Evolutionary conservation across 225 moss, liverwort and hornwort genomes (phyloP), one percentile per base, ranked within the genome.

Genomic region (Marchantia polymorpha): DNA sequence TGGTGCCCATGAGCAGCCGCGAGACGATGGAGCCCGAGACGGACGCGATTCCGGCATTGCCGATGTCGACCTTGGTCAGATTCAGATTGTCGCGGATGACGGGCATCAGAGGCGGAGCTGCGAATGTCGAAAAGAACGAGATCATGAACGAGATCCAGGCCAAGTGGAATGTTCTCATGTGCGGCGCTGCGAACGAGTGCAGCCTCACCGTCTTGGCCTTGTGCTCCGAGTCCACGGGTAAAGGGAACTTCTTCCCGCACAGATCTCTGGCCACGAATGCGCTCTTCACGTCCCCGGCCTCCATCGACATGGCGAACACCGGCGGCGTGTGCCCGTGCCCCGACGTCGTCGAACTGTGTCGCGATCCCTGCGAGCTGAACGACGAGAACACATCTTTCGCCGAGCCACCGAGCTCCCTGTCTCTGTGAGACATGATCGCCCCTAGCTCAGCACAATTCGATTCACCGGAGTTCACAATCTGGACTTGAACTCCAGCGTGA

Each of bases 81-180:
- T 88, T 82, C 63, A 93, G 76, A 55, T 91, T 93, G 85, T 93
- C 91, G 26, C 93, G 88, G 63, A 93, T 93, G 72, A 93, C 68
- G 68, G 93, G 93, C 15, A 93, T 87, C 8, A 93, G 88, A 39
- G 92, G 92, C 16, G 92, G 92, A 13, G 91, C 92, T n/a, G 92
- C 92, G 84, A 93, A 93, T 1, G 93, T 91, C 47, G 93, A 93
- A 58, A 91, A 47, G 72, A 93, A 93, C 76, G 91, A 89, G 9
- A 88, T 88, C 86, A 85, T 91, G 89, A 93, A 93, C 68, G 93
- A 89, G 58, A 93, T 87, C 90, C 90, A 93, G 12, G 93, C 88
- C 64, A 93, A 82, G 68, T 93, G 91, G 78, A 91, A 93, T 0
- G 90, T 64, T 82, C 89, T 81, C 92, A 93, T 93, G 82, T 93